Evolutionary conservation across 129 eudicot genomes (phyloP).

Genomic region (Solidago caesia): DNA sequence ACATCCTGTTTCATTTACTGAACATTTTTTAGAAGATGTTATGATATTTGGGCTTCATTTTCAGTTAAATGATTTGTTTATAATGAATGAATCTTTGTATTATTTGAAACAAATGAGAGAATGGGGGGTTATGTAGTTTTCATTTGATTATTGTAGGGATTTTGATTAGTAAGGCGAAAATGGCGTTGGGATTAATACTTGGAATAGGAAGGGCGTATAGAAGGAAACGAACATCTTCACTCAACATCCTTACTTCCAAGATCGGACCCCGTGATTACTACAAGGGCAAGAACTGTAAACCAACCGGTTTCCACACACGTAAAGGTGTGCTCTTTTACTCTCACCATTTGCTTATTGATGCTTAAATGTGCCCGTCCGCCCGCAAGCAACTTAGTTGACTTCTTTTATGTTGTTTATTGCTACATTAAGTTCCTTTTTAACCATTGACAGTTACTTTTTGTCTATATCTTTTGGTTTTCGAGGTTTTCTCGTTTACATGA

Average conservation of each 20-base stretch:
- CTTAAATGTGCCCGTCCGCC: background rate
- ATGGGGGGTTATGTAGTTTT: background rate
- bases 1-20: too few species aligned
- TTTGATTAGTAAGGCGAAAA: conserved; percentile 31
- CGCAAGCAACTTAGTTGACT: too few species aligned
- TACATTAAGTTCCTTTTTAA: too few species aligned
- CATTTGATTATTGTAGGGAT: conserved; percentile 1
- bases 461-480: too few species aligned
- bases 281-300: conserved; percentile 94
- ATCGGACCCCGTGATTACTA: conserved; percentile 70
- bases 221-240: conserved; percentile 78
- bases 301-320: conserved; percentile 95
- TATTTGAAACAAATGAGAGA: background rate
- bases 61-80: too few species aligned
- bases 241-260: conserved; percentile 74
- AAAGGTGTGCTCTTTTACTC: conserved; percentile 49
- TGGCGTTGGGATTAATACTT: conserved; percentile 72
- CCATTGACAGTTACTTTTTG: too few species aligned
- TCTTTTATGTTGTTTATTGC: too few species aligned
- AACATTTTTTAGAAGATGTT: too few species aligned
- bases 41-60: too few species aligned
- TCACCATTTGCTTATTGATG: background rate
- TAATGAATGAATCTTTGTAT: background rate
- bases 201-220: conserved; percentile 81
- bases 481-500: too few species aligned